Conservation (phyloP, 768 basidiomycete genomes). For the Trametes elegans region DNA sequence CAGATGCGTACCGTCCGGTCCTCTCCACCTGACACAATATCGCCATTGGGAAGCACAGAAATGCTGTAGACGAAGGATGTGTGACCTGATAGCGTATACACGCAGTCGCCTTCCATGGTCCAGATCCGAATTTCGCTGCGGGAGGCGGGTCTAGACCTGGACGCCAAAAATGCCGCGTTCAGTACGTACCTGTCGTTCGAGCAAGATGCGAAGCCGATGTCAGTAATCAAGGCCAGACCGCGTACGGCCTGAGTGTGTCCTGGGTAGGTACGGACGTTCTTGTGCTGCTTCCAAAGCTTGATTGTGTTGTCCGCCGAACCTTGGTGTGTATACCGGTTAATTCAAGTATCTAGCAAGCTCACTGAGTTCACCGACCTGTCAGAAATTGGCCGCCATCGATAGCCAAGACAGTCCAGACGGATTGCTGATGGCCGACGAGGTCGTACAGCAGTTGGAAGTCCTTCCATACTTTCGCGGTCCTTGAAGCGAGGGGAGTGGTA, state of each 20-base stretch:
- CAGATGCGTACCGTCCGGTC: slow-evolving; percentile 92
- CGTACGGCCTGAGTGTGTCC: slow-evolving; percentile 94
- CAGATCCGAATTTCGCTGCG: slow-evolving; percentile 88
- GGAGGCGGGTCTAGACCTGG: slow-evolving; percentile 6
- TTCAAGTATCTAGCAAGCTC: neutral
- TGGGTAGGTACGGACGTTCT: slow-evolving; percentile 67
- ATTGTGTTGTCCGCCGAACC: slow-evolving; percentile 96
- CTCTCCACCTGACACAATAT: slow-evolving; percentile 89
- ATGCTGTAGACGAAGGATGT: slow-evolving; percentile 96
- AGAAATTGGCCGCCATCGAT: slow-evolving; percentile 74
- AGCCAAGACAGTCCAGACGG: slow-evolving; percentile 91
- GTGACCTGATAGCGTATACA: slow-evolving; percentile 86
- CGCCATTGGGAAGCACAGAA: slow-evolving; percentile 75
- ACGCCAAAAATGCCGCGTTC: neutral
- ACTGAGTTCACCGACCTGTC: slow-evolving; percentile 56
- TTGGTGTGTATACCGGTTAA: slow-evolving; percentile 28
- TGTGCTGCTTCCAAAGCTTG: slow-evolving; percentile 81
- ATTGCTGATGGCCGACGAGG: slow-evolving; percentile 82
- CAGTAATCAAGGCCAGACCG: slow-evolving; percentile 73
- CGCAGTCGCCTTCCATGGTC: slow-evolving; percentile 76
- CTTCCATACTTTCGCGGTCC: slow-evolving; percentile 94
- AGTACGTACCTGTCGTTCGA: slow-evolving; percentile 82
- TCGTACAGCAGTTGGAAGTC: slow-evolving; percentile 69
- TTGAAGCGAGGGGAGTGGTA: slow-evolving; percentile 30
- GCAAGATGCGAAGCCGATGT: slow-evolving; percentile 92